Base-by-base conservation (phyloP, 2,329 filamentous ascomycete species). In the Coniochaeta sp. region DNA sequence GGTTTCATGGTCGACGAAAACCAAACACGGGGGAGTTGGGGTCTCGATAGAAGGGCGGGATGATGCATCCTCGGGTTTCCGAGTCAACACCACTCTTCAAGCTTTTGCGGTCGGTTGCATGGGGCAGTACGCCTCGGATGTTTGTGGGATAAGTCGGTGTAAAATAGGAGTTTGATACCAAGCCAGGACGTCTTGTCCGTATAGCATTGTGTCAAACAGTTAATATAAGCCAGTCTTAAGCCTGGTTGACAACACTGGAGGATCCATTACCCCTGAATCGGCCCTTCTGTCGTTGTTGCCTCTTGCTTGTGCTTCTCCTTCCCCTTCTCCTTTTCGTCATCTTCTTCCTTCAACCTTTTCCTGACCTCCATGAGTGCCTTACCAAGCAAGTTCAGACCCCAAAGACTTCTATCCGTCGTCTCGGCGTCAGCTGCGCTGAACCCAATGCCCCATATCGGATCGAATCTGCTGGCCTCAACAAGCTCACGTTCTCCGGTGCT, bases 401-500 rank as follows among this genome's bases (percentile, higher is more conserved):
- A 88, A 3, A 64, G 57, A 16, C 66, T 61, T 47, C 75, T 71
- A 48, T 73, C 72, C 16, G n/a, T 18, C 1, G 24, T 55, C 51
- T 67, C 71, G 3, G 82, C 83, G 59, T 75, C 67, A 16, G 66
- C 68, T 7, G 73, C 77, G 2, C 60, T 67, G 58, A 80, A 86
- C 6, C 85, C 85, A 45, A 88, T 69, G 1, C 84, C 85, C 85
- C 84, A 88, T 51, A 87, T 76, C 5, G 71, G 61, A 67, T 88
- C 84, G 53, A 64, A 71, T 10, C 82, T 79, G 53, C 75, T 75
- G 28, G 81, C 81, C 67, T 85, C 83, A 2, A 86, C 80, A 20
- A 88, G 60, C 64, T 84, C 77, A 45, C 76, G 68, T 5, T 81
- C 74, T 0, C 78, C 81, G 1, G 85, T 87, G 7, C 62, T 71